Conservation (phyloP, 1,284 basidiomycete genomes). For the Microbotryum scabiosae region DNA sequence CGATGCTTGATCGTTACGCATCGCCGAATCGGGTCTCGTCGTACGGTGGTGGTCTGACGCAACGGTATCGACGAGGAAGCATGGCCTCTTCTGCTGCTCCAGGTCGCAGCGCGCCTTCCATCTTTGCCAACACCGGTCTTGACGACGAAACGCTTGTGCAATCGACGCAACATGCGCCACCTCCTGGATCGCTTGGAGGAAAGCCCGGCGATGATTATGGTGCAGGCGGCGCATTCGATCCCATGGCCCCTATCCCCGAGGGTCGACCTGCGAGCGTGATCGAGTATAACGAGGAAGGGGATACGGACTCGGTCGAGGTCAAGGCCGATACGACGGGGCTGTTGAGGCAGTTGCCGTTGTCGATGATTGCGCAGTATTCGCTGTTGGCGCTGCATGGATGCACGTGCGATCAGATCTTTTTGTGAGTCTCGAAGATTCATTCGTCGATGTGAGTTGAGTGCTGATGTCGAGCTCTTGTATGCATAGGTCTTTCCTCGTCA, state of each 20-base stretch:
- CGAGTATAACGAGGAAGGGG: conserved; percentile 10
- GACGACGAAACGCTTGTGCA: conserved; percentile 31
- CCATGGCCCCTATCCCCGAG: conserved; percentile 55
- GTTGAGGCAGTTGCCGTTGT: conserved; percentile 31
- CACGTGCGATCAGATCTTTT: conserved; percentile 33
- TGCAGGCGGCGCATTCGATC: conserved; percentile 61
- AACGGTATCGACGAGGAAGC: conserved; percentile 28
- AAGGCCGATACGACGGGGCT: conserved; percentile 10
- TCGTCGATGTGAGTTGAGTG: not conserved
- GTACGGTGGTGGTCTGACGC: not conserved
- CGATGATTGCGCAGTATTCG: conserved; percentile 30
- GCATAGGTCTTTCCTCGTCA: conserved; percentile 26
- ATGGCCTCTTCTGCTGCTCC: conserved; percentile 45
- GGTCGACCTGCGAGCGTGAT: conserved; percentile 19
- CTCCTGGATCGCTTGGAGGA: conserved; percentile 39
- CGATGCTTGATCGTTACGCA: not conserved
- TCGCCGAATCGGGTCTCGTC: conserved; percentile 13
- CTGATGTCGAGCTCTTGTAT: not conserved
- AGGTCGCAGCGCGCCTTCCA: conserved; percentile 50
- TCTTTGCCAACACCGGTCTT: conserved; percentile 70
- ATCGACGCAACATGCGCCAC: not conserved
- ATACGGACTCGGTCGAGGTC: conserved; percentile 6
- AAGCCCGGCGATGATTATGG: conserved; percentile 91
- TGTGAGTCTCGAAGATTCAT: conserved; percentile 4
- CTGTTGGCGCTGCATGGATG: conserved; percentile 31